Conservation (phyloP, 2,329 filamentous ascomycete genomes). For the Blumeriella jaapii region DNA sequence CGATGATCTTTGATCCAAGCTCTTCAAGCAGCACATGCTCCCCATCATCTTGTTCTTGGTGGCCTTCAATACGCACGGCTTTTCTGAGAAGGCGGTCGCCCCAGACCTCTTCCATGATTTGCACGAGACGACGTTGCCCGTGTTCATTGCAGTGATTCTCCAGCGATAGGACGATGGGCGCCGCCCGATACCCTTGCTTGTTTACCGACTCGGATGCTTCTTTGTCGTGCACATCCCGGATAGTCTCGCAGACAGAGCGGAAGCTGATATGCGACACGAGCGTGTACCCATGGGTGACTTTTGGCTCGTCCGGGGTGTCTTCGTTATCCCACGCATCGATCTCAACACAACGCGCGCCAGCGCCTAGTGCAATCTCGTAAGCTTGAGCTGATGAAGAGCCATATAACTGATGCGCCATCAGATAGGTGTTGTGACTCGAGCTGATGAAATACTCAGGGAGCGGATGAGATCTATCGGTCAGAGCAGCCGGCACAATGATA, state of each 20-base stretch:
- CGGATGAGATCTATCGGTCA: conserved; percentile 46
- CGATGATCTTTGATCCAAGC: conserved; percentile 49
- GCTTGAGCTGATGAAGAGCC: conserved; percentile 50
- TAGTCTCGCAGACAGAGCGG: conserved; percentile 52
- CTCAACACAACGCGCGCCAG: conserved; percentile 59
- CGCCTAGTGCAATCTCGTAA: conserved; percentile 49
- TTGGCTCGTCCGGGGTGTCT: conserved; percentile 49
- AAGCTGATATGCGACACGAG: conserved; percentile 55
- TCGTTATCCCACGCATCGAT: conserved; percentile 63
- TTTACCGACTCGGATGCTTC: conserved; percentile 38
- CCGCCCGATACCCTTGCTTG: conserved; percentile 31
- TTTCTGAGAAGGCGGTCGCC: conserved; percentile 47
- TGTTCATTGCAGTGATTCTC: conserved; percentile 54
- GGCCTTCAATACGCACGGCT: conserved; percentile 43
- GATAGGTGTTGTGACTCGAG: conserved; percentile 63
- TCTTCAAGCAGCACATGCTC: conserved; percentile 47
- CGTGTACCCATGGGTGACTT: conserved; percentile 60
- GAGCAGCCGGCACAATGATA: conserved; percentile 40
- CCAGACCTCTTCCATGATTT: conserved; percentile 55
- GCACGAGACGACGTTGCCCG: conserved; percentile 48
- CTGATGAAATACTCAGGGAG: conserved; percentile 62
- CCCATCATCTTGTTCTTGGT: conserved; percentile 39
- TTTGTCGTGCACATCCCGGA: conserved; percentile 48
- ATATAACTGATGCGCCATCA: conserved; percentile 58
- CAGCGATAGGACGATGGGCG: conserved; percentile 52